These are phyloP conservation scores for Opeltia flavorubescens DNA, from an alignment of 495 filamentous ascomycete genomes.

Conservation along the genomic window DNA sequence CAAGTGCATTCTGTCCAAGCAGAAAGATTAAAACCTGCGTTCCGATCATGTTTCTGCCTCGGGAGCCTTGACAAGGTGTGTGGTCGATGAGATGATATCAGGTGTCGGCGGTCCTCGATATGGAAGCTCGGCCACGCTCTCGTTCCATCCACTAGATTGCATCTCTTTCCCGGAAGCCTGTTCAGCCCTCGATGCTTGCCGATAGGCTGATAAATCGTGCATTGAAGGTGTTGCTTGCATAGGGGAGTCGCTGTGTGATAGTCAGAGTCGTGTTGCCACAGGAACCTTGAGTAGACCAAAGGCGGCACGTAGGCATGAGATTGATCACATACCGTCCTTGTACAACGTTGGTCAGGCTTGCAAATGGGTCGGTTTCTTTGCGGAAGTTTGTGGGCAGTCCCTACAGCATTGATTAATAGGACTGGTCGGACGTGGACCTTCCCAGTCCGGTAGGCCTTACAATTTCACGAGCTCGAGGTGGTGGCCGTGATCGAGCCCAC, in stretches of 20 bases:
- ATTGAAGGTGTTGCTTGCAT: not conserved
- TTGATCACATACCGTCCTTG: slow-evolving; percentile 3
- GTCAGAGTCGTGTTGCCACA: too few species aligned
- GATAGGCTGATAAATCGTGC: not conserved
- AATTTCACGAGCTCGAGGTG: not conserved
- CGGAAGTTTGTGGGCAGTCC: slow-evolving; percentile 3
- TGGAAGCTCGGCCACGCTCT: not conserved
- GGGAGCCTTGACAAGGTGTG: not conserved
- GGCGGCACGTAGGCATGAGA: too few species aligned
- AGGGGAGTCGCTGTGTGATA: not conserved
- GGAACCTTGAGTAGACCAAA: too few species aligned
- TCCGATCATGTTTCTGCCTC: not conserved
- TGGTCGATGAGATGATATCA: not conserved
- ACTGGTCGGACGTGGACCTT: too few species aligned
- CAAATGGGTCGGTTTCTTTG: slow-evolving; percentile 5
- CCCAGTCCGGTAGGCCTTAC: not conserved
- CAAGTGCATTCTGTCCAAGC: too few species aligned
- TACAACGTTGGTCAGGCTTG: slow-evolving; percentile 2
- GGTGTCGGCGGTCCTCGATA: not conserved
- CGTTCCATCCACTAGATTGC: not conserved
- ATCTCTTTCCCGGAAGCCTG: not conserved
- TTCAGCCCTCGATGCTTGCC: not conserved
- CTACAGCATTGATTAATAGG: not conserved
- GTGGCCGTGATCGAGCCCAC: not conserved
- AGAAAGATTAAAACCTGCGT: too few species aligned